phyloP scores from a whole-genome alignment of 768 basidiomycete genomes.

The Naganishia vaughanmartiniae region DNA sequence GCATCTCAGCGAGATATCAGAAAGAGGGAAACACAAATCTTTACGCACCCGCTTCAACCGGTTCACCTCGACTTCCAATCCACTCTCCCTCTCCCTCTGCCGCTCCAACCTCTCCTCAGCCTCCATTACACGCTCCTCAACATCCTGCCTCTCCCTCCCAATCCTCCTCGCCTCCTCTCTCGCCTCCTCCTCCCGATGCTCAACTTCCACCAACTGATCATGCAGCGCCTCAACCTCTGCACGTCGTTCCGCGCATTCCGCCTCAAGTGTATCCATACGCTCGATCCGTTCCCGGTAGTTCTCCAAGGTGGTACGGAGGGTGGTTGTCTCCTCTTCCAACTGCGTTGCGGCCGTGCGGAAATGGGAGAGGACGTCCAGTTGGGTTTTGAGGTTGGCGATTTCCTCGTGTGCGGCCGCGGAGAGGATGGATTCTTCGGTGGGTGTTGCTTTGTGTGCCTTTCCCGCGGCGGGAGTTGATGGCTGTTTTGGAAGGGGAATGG shows the following conservation, averaged over 20 bases:
- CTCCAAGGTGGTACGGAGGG: conserved; percentile 11
- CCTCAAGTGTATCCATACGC: conserved; percentile 32
- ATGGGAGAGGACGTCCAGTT: conserved; percentile 33
- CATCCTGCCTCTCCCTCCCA: background rate
- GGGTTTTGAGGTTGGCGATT: conserved; percentile 37
- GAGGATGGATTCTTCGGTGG: conserved; percentile 22
- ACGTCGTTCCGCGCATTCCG: conserved; percentile 26
- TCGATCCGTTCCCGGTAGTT: conserved; percentile 36
- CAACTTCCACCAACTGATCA: conserved; percentile 7
- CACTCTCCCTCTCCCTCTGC: conserved; percentile 29
- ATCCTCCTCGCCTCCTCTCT: background rate
- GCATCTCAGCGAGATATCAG: background rate
- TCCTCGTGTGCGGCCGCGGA: conserved; percentile 38
- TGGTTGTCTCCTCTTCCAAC: background rate
- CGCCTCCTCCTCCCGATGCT: conserved; percentile 1
- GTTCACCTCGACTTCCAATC: conserved; percentile 30
- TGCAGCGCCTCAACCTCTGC: conserved; percentile 5
- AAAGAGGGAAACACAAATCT: background rate
- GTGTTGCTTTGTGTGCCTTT: background rate
- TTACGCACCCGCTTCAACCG: conserved; percentile 26
- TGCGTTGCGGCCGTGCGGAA: conserved; percentile 24
- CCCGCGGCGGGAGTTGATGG: background rate
- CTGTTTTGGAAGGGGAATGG: background rate
- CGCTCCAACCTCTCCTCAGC: conserved; percentile 30
- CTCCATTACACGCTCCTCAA: background rate